Evolutionary conservation across 2,329 filamentous ascomycete species (phyloP).

Genomic region (Phoma sp.): DNA sequence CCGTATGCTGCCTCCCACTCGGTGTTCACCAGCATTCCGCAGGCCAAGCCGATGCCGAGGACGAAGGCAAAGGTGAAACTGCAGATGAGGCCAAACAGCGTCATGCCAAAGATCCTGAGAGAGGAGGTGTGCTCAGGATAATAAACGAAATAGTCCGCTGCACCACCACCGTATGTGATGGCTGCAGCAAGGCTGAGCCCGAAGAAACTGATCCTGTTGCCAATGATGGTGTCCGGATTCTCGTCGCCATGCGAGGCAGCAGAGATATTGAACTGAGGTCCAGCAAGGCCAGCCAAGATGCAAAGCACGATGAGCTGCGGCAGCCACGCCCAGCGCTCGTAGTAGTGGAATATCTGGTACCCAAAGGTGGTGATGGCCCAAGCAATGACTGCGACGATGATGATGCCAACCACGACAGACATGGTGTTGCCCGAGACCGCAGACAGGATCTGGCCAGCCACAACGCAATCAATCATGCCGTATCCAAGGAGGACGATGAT

Average conservation of each 20-base stretch:
- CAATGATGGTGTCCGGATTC: constrained; percentile 56
- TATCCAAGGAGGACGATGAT: constrained; percentile 69
- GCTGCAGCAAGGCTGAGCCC: constrained; percentile 70
- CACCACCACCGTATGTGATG: constrained; percentile 67
- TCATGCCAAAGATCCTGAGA: constrained; percentile 63
- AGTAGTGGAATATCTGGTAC: constrained; percentile 71
- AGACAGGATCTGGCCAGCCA: constrained; percentile 72
- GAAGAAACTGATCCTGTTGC: constrained; percentile 71
- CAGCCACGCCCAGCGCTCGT: constrained; percentile 71
- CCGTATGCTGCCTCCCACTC: constrained; percentile 65
- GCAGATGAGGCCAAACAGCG: constrained; percentile 61
- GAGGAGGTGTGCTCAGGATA: constrained; percentile 62
- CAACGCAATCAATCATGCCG: constrained; percentile 67
- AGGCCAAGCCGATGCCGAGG: constrained; percentile 67
- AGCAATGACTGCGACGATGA: constrained; percentile 67
- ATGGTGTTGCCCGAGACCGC: constrained; percentile 67
- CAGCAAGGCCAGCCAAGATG: constrained; percentile 67
- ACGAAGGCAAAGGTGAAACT: constrained; percentile 68
- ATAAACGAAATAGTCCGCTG: constrained; percentile 74
- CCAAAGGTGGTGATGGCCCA: constrained; percentile 72
- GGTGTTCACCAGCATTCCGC: constrained; percentile 59
- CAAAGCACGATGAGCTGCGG: constrained; percentile 67
- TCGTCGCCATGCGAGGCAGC: constrained; percentile 59
- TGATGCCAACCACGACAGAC: constrained; percentile 70
- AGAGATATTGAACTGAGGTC: constrained; percentile 63